Conservation (phyloP, 352 stramenopile species). For the Phytophthora cryptogea region DNA sequence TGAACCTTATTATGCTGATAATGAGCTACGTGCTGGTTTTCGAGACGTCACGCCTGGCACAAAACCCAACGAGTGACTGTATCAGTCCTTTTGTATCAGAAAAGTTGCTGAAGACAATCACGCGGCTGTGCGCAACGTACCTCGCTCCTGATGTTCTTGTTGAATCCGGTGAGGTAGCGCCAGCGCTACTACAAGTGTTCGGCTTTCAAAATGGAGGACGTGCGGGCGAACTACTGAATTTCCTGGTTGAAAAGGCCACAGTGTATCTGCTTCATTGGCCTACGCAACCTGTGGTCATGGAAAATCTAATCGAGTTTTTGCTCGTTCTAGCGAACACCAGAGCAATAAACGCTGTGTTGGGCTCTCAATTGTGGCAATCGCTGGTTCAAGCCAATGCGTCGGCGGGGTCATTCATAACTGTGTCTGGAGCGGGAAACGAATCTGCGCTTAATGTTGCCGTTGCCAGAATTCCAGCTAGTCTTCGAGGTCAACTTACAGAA, state of each 20-base stretch:
- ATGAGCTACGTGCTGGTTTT: conserved; percentile 77
- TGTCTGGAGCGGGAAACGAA: conserved; percentile 21
- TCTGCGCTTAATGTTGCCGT: conserved; percentile 50
- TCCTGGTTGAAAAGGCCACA: conserved; percentile 69
- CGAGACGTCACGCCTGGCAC: conserved; percentile 59
- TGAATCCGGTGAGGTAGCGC: conserved; percentile 43
- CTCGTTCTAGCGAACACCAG: conserved; percentile 68
- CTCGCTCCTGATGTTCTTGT: conserved; percentile 54
- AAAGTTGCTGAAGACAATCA: conserved; percentile 72
- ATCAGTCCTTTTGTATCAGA: conserved; percentile 86
- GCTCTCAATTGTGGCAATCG: conserved; percentile 65
- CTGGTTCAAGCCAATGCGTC: conserved; percentile 76
- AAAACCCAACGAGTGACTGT: conserved; percentile 54
- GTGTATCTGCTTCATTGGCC: conserved; percentile 83
- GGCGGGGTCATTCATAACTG: conserved; percentile 58
- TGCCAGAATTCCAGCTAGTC: conserved; percentile 55
- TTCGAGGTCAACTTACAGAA: conserved; percentile 70
- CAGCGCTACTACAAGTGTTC: conserved; percentile 68
- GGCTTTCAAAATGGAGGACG: conserved; percentile 57
- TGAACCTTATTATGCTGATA: conserved; percentile 69
- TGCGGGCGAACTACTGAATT: conserved; percentile 63
- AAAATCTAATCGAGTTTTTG: conserved; percentile 82
- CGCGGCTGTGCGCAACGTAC: conserved; percentile 78
- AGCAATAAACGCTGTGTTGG: conserved; percentile 61
- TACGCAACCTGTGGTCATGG: conserved; percentile 81